phyloP scores from a whole-genome alignment of 1,139 yeast genomes.

The Kodamaea sp. region DNA sequence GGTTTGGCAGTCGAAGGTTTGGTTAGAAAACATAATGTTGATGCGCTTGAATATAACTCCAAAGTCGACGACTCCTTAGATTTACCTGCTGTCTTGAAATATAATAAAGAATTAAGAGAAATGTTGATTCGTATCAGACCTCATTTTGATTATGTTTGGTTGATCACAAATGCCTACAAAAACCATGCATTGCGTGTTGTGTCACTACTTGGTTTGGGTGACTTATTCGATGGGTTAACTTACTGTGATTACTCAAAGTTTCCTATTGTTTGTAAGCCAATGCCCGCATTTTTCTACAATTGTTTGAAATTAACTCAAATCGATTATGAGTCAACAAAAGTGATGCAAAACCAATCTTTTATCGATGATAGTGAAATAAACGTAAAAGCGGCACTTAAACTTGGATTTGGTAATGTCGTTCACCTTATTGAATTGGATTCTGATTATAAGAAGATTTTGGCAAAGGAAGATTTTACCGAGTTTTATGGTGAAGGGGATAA shows the following conservation, averaged over 20 bases:
- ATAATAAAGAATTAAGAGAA: conserved; percentile 51
- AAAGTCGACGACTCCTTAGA: conserved; percentile 93
- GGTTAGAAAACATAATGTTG: conserved; percentile 75
- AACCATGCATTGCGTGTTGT: conserved; percentile 81
- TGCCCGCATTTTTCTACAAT: conserved; percentile 49
- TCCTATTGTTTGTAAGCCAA: conserved; percentile 85
- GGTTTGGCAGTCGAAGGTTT: conserved; percentile 93
- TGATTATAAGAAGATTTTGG: conserved; percentile 33
- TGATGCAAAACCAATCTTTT: conserved; percentile 43
- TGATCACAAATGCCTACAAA: conserved; percentile 90
- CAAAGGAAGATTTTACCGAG: conserved; percentile 29
- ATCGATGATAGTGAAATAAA: conserved; percentile 81
- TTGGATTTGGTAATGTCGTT: conserved; percentile 51
- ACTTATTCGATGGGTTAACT: conserved; percentile 88
- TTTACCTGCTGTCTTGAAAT: conserved; percentile 65
- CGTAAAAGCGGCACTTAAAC: conserved; percentile 50
- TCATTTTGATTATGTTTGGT: conserved; percentile 53
- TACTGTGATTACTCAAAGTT: conserved; percentile 74
- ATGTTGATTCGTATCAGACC: conserved; percentile 46
- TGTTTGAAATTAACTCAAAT: conserved; percentile 64
- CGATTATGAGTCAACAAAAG: conserved; percentile 40
- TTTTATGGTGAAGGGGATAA: conserved; percentile 36
- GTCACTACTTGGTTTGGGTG: conserved; percentile 78
- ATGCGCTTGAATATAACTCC: conserved; percentile 83
- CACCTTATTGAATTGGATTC: conserved; percentile 55